Evolutionary conservation across 1,139 yeast species (phyloP).

Genomic region (Debaryomycetaceae sp.): DNA sequence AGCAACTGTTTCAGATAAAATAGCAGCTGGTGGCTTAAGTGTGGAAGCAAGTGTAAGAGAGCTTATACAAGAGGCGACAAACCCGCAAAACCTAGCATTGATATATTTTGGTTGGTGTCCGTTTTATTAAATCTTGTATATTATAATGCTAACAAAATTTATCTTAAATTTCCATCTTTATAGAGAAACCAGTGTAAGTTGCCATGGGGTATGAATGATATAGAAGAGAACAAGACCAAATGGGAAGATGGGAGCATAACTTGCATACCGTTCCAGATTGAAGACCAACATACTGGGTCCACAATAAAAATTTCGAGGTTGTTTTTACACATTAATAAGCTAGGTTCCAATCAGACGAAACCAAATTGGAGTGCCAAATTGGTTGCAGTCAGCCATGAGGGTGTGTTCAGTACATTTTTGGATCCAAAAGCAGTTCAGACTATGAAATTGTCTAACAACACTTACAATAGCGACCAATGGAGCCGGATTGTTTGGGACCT

Average conservation of each 20-base stretch:
- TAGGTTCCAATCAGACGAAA: slow-evolving; percentile 14
- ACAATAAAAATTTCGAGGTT: slow-evolving; percentile 15
- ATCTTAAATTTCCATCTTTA: slow-evolving; percentile 1
- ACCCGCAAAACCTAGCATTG: slow-evolving; percentile 62
- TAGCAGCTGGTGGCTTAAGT: slow-evolving; percentile 65
- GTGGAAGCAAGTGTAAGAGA: slow-evolving; percentile 83
- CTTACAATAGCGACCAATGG: slow-evolving; percentile 7
- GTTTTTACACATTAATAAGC: slow-evolving; percentile 13
- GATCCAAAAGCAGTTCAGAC: slow-evolving; percentile 4
- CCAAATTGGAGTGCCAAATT: slow-evolving; percentile 13
- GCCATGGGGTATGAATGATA: background rate
- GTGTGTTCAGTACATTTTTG: slow-evolving; percentile 13
- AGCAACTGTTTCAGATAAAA: slow-evolving; percentile 65
- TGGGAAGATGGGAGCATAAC: slow-evolving; percentile 11
- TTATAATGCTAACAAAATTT: too few relatives aligned
- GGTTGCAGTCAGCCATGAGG: slow-evolving; percentile 19
- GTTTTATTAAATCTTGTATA: slow-evolving; percentile 29
- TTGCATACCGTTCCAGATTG: slow-evolving; percentile 20
- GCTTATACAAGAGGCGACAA: slow-evolving; percentile 73
- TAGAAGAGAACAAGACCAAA: background rate
- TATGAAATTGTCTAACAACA: slow-evolving; percentile 3
- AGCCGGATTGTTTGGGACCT: slow-evolving; percentile 2
- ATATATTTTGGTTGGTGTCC: slow-evolving; percentile 86
- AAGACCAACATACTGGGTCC: slow-evolving; percentile 13
- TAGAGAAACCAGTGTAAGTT: background rate